These are phyloP conservation scores for Smittium culicis DNA, from an alignment of 371 early-diverging fungal genomes.

Conservation along the genomic window DNA sequence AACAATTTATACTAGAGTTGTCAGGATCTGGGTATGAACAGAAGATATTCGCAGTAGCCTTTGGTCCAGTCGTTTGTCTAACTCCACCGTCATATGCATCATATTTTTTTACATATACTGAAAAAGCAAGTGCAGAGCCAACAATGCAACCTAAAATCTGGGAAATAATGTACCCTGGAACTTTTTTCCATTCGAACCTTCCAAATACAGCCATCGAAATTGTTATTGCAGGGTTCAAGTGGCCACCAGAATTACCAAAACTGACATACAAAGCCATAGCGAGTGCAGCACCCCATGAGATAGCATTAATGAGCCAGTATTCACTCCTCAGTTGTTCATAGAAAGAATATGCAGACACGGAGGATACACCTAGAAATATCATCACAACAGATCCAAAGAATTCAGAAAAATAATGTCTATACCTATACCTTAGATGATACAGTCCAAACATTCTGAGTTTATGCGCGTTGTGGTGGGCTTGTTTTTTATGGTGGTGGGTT, in stretches of 20 bases:
- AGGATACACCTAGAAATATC: constrained; percentile 49
- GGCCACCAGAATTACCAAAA: constrained; percentile 62
- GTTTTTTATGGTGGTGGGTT: too few species aligned
- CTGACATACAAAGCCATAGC: constrained; percentile 46
- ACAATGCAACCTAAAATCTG: constrained; percentile 58
- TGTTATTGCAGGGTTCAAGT: constrained; percentile 69
- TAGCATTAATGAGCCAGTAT: constrained; percentile 29
- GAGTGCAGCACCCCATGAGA: constrained; percentile 46
- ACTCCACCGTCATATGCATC: constrained; percentile 41
- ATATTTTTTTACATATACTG: constrained; percentile 25
- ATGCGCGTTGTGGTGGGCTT: too few species aligned
- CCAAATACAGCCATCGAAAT: constrained; percentile 50
- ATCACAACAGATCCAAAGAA: constrained; percentile 63
- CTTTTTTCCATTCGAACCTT: constrained; percentile 52
- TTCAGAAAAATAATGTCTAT: constrained; percentile 62
- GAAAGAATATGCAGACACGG: constrained; percentile 30
- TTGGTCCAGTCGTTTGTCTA: constrained; percentile 36
- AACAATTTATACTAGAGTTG: constrained; percentile 34
- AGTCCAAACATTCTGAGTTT: constrained; percentile 1
- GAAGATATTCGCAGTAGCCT: constrained; percentile 52
- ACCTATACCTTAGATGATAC: constrained; percentile 22
- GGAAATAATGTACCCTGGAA: constrained; percentile 44
- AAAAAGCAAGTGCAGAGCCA: constrained; percentile 43
- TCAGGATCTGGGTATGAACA: constrained; percentile 43
- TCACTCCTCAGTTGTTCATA: constrained; percentile 13